Evolutionary conservation across 108 stramenopile genomes (phyloP), one percentile per base, ranked within the genome.

Genomic region (Skeletonema costatum): DNA sequence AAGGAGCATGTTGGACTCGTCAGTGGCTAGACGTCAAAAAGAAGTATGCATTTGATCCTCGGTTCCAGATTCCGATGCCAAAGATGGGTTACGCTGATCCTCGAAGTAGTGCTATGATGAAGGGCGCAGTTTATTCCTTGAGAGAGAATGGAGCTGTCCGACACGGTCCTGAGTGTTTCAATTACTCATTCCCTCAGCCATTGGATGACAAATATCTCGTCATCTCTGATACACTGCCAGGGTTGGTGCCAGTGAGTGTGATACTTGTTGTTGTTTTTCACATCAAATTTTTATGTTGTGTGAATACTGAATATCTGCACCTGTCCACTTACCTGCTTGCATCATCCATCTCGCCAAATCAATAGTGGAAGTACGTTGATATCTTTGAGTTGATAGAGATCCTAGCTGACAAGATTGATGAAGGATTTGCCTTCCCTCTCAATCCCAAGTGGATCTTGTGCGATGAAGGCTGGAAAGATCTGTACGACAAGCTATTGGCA

Each of bases 121-220:
- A 64, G 4, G 35, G 19, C 9, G 71, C 53, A 3, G 71, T 59
- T 9, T 29, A 25, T 25, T 10, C 19, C 2, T 5, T 64, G 13
- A 25, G 25, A 63, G 71, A 31, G 11, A 36, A 32, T 11, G 71
- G 71, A 9, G 61, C 63, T 19, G 71, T 73, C 5, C 71, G 71
- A 12, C 71, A 73, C 62, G 71, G 71, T 3, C 32, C 71, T 11
- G 71, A 73, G 53, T 73, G 71, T 8, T 73, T 64, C 53, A 73
- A 73, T 19, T 38, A 29, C 30, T 59, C 31, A 14, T 73, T 73
- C 32, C 71, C 71, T 14, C 71, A 73, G 21, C 58, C 64, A 39
- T 19, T 73, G 16, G 71, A 73, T 59, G 71, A 73, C 10, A 59
- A 73, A 33, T 73, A 16, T 13, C 32, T 73, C 13, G 71, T 73